phyloP scores from a whole-genome alignment of 1,139 yeast genomes.

The Nakaseomyces nivariensis region DNA sequence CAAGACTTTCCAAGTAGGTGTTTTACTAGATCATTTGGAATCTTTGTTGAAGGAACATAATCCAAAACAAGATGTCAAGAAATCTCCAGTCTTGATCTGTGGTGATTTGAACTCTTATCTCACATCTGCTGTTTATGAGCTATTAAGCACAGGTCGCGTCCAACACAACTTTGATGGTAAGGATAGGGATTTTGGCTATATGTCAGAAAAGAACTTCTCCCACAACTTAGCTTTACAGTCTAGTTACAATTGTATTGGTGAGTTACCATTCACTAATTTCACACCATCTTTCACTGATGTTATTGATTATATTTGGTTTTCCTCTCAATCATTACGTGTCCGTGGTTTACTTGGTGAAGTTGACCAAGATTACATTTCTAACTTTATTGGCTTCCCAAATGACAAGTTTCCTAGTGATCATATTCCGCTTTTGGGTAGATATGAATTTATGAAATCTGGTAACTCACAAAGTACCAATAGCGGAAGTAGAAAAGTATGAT shows the following conservation, averaged over 20 bases:
- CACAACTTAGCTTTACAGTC: constrained; percentile 77
- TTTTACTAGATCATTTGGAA: constrained; percentile 80
- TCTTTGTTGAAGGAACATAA: constrained; percentile 35
- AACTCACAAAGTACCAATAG: constrained; percentile 20
- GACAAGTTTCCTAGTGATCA: constrained; percentile 94
- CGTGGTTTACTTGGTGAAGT: constrained; percentile 79
- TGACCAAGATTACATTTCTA: constrained; percentile 64
- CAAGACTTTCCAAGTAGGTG: constrained; percentile 89
- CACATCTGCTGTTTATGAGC: constrained; percentile 85
- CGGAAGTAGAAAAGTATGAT: constrained; percentile 19
- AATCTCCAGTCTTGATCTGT: constrained; percentile 69
- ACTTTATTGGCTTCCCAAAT: constrained; percentile 86
- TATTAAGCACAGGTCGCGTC: constrained; percentile 70
- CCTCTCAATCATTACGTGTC: constrained; percentile 68
- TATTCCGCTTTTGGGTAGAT: constrained; percentile 69
- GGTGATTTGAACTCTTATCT: constrained; percentile 92
- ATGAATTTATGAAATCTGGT: constrained; percentile 51
- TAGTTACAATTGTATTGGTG: constrained; percentile 76
- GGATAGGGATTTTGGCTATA: constrained; percentile 84
- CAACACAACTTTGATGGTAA: constrained; percentile 69
- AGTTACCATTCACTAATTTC: constrained; percentile 87
- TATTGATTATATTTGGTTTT: constrained; percentile 93
- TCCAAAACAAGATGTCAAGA: constrained; percentile 43
- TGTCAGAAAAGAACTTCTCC: constrained; percentile 79
- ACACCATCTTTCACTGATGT: constrained; percentile 90